Conservation (phyloP, 352 stramenopile genomes). For the Phytophthora foliorum region DNA sequence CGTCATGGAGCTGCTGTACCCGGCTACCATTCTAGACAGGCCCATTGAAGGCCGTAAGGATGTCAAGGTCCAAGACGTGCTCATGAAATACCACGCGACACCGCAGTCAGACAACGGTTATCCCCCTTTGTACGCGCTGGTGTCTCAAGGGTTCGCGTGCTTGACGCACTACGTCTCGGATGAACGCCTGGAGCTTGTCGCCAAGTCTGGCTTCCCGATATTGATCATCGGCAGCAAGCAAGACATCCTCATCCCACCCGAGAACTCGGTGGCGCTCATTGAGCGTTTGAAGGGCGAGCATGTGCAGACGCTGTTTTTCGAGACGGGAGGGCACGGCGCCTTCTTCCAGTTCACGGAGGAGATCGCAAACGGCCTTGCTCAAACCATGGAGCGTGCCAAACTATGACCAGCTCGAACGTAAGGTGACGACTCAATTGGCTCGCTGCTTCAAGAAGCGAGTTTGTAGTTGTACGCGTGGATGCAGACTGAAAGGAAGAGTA, state of each 20-base stretch:
- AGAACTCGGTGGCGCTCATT: slow-evolving; percentile 44
- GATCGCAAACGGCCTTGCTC: slow-evolving; percentile 37
- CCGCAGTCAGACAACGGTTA: slow-evolving; percentile 27
- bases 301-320: slow-evolving; percentile 42
- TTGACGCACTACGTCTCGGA: slow-evolving; percentile 64
- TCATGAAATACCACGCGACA: slow-evolving; percentile 49
- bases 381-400: slow-evolving; percentile 41
- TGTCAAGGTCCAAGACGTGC: slow-evolving; percentile 40
- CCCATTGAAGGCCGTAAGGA: slow-evolving; percentile 36
- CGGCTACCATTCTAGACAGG: slow-evolving; percentile 31
- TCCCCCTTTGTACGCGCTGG: slow-evolving; percentile 42
- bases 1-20: slow-evolving; percentile 44
- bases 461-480: not conserved
- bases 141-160: slow-evolving; percentile 59
- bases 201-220: slow-evolving; percentile 54
- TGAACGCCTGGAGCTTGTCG: slow-evolving; percentile 49
- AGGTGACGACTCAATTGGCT: not conserved
- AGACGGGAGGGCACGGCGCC: slow-evolving; percentile 44
- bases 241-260: slow-evolving; percentile 54
- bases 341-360: slow-evolving; percentile 50
- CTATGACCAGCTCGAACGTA: slow-evolving; percentile 23
- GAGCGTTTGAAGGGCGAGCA: slow-evolving; percentile 40
- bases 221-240: slow-evolving; percentile 58
- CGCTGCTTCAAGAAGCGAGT: slow-evolving; percentile 3
- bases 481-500: not conserved